Evolutionary conservation across 805 yeast genomes (phyloP).

Genomic region (Blastobotrys americana): DNA sequence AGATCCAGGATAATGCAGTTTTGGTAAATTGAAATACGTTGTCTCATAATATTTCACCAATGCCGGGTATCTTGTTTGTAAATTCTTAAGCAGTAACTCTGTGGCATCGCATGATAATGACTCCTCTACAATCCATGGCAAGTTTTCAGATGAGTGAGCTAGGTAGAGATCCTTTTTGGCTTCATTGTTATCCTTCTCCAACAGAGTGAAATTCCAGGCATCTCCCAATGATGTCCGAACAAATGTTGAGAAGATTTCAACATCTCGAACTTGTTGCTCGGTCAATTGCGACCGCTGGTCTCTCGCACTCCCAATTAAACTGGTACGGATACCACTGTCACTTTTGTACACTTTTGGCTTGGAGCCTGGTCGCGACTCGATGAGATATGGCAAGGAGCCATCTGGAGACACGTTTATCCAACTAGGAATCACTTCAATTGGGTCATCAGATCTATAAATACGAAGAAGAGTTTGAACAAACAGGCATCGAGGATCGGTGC

Average conservation of each 20-base stretch:
- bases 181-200: slow-evolving; percentile 6
- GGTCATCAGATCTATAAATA: slow-evolving; percentile 2
- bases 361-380: slow-evolving; percentile 2
- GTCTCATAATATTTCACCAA: slow-evolving; percentile 7
- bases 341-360: slow-evolving; percentile 4
- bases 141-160: slow-evolving; percentile 2
- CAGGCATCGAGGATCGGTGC: slow-evolving; percentile 29
- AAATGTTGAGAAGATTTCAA: slow-evolving; percentile 7
- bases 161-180: slow-evolving; percentile 11
- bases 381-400: slow-evolving; percentile 16
- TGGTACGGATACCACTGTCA: neutral
- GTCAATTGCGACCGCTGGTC: too few species aligned
- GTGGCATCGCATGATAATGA: slow-evolving; percentile 9
- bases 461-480: slow-evolving; percentile 18
- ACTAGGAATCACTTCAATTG: slow-evolving; percentile 1
- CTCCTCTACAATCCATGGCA: slow-evolving; percentile 7
- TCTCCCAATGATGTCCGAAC: slow-evolving; percentile 15
- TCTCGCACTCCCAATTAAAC: neutral
- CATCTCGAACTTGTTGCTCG: neutral
- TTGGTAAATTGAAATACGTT: neutral
- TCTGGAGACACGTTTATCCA: slow-evolving; percentile 9
- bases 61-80: slow-evolving; percentile 14
- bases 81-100: slow-evolving; percentile 7
- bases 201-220: slow-evolving; percentile 16
- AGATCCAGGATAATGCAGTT: neutral